Conservation (phyloP, 768 basidiomycete species). For the Russula compacta region DNA sequence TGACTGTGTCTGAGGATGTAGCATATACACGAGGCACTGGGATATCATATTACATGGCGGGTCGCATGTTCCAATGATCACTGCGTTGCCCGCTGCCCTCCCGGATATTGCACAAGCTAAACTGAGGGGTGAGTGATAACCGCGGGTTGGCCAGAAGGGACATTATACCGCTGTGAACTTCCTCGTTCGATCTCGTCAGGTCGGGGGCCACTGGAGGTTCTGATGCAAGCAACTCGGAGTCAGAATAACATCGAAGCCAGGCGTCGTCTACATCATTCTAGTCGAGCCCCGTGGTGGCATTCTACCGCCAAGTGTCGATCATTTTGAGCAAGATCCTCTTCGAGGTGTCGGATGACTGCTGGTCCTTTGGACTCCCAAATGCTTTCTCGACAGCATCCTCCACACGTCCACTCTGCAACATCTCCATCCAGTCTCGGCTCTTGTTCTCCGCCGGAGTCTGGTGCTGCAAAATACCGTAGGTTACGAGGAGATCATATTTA, state of each 20-base stretch:
- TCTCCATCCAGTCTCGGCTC: conserved; percentile 15
- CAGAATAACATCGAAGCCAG: neutral
- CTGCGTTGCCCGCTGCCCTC: neutral
- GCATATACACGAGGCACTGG: neutral
- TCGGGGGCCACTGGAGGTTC: neutral
- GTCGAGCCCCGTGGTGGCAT: neutral
- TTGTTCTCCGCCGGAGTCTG: conserved; percentile 6
- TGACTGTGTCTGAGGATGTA: neutral
- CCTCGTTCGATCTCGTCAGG: neutral
- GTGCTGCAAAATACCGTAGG: conserved; percentile 24
- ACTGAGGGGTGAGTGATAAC: neutral
- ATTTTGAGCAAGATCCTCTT: conserved; percentile 5
- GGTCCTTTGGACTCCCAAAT: conserved; percentile 9
- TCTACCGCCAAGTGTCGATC: conserved; percentile 16
- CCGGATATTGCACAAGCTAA: neutral
- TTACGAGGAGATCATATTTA: conserved; percentile 24
- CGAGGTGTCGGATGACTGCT: neutral
- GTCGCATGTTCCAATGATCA: neutral
- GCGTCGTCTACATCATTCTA: neutral
- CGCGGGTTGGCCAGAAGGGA: neutral
- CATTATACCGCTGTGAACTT: neutral
- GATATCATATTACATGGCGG: neutral
- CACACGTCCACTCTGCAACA: conserved; percentile 17
- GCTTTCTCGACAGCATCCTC: conserved; percentile 10
- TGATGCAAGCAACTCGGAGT: neutral